Percentiles rank a stretch among this genome's conserved stretches.
These are phyloP conservation scores for Saccharomyces uvarum DNA, from an alignment of 1,139 yeast species.

Conservation along the genomic window DNA sequence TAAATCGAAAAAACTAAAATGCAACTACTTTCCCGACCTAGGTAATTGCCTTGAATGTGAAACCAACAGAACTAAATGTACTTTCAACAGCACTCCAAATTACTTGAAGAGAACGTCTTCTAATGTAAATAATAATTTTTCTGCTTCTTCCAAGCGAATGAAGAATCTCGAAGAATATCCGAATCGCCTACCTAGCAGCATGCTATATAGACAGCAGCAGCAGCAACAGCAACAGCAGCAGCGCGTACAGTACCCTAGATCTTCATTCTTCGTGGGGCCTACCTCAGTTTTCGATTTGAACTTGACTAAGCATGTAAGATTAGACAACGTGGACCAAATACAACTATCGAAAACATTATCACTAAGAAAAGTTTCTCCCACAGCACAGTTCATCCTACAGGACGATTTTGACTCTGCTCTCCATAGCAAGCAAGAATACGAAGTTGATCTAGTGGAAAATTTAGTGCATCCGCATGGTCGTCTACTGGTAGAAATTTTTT, in stretches of 20 bases:
- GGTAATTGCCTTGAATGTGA: constrained; percentile 63
- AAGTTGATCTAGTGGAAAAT: constrained; percentile 63
- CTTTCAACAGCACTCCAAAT: constrained; percentile 35
- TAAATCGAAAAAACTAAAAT: constrained; percentile 55
- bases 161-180: constrained; percentile 4
- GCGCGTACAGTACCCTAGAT: constrained; percentile 58
- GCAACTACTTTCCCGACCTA: constrained; percentile 53
- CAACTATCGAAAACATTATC: constrained; percentile 49
- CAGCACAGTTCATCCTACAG: constrained; percentile 56
- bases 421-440: constrained; percentile 55
- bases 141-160: constrained; percentile 8
- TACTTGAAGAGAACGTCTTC: constrained; percentile 2
- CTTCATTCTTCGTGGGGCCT: constrained; percentile 70
- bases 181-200: constrained; percentile 2
- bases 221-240: constrained; percentile 6
- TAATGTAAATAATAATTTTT: constrained; percentile 7
- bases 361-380: constrained; percentile 58
- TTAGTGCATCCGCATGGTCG: constrained; percentile 75
- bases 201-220: constrained; percentile 5
- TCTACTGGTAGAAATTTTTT: constrained; percentile 59
- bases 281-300: constrained; percentile 61
- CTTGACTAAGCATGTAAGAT: constrained; percentile 46
- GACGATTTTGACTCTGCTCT: constrained; percentile 66
- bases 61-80: constrained; percentile 56
- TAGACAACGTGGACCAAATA: constrained; percentile 39